Evolutionary conservation across 2,329 filamentous ascomycete genomes (phyloP).

Genomic region (Trichoderma koningii): DNA sequence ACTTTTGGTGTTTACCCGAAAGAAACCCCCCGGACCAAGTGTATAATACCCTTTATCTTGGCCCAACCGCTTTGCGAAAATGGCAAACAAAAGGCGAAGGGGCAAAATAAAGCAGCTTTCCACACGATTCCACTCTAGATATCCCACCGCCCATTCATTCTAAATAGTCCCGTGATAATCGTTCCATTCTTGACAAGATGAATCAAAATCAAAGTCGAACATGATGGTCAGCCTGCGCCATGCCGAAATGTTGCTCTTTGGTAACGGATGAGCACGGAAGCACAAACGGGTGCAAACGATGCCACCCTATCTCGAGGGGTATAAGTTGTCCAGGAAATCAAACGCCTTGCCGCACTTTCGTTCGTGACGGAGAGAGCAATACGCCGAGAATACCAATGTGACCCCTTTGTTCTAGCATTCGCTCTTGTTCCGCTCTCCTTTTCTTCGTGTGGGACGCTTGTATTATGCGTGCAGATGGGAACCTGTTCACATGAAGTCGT

Average conservation of each 20-base stretch:
- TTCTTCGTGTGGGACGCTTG: background rate
- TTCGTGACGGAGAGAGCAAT: background rate
- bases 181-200: slow-evolving; percentile 5
- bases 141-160: background rate
- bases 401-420: slow-evolving; percentile 8
- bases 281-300: background rate
- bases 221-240: slow-evolving; percentile 1
- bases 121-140: slow-evolving; percentile 1
- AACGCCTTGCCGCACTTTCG: background rate
- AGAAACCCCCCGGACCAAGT: background rate
- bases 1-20: slow-evolving; percentile 19
- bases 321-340: background rate
- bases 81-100: background rate
- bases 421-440: background rate
- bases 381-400: slow-evolving; percentile 11
- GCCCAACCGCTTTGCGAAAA: background rate
- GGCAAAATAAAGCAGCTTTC: background rate
- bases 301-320: background rate
- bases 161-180: background rate
- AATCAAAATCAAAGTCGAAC: background rate
- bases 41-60: background rate
- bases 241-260: background rate
- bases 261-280: background rate
- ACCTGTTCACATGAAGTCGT: slow-evolving; percentile 69
- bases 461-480: background rate